These are phyloP conservation scores for Hymenoscyphus fructigenus DNA, from an alignment of 2,329 filamentous ascomycete genomes.

Conservation along the genomic window DNA sequence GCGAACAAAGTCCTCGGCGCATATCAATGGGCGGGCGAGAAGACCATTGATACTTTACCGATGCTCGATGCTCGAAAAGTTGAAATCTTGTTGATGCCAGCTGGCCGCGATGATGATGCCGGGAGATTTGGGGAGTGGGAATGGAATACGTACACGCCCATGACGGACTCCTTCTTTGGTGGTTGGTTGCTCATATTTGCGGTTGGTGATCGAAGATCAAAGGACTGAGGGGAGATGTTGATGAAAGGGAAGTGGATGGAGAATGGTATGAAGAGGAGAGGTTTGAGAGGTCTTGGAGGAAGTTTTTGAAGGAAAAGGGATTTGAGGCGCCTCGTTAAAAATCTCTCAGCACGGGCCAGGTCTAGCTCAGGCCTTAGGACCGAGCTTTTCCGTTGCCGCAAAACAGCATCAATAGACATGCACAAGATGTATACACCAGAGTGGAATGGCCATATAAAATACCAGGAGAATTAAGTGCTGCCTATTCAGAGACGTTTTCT, in stretches of 20 bases:
- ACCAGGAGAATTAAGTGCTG: too few relatives aligned
- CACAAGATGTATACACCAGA: background rate
- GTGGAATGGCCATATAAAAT: too few relatives aligned
- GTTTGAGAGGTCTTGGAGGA: constrained; percentile 21
- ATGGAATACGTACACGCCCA: constrained; percentile 62
- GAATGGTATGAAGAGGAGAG: constrained; percentile 23
- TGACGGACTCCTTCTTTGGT: constrained; percentile 55
- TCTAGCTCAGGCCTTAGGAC: background rate
- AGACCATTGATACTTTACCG: constrained; percentile 30
- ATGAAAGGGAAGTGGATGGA: constrained; percentile 27
- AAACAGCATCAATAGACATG: background rate
- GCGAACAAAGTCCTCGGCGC: constrained; percentile 16
- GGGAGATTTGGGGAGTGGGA: constrained; percentile 29
- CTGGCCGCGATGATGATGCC: constrained; percentile 15
- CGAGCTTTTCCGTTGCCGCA: too few relatives aligned
- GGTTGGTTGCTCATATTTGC: constrained; percentile 48
- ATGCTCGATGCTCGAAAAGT: constrained; percentile 26
- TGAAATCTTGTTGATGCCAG: constrained; percentile 20
- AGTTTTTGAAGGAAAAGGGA: constrained; percentile 23
- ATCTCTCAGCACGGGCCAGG: constrained; percentile 5
- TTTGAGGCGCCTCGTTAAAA: constrained; percentile 15
- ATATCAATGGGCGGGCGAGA: constrained; percentile 18
- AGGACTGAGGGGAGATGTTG: constrained; percentile 61
- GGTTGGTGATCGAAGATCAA: constrained; percentile 38
- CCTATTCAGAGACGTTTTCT: too few relatives aligned